phyloP scores from a whole-genome alignment of 495 filamentous ascomycete genomes.

The Penicillium fimorum region DNA sequence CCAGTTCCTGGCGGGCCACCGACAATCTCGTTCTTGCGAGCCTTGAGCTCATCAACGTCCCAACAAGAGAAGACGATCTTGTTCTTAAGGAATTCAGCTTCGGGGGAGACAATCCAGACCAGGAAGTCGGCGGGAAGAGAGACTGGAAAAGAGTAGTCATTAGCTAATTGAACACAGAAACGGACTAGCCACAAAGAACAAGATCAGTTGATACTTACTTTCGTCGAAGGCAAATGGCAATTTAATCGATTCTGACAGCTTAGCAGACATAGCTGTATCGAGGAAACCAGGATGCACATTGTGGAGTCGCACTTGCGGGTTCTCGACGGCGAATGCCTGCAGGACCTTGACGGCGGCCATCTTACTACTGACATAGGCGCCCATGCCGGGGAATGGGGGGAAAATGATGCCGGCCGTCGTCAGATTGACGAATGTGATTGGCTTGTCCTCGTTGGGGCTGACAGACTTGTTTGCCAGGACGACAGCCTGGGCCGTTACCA shows the following conservation, averaged over 20 bases:
- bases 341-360: slow-evolving; percentile 38
- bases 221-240: slow-evolving; percentile 20
- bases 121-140: slow-evolving; percentile 29
- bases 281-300: slow-evolving; percentile 42
- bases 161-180: slow-evolving; percentile 1
- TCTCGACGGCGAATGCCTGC: slow-evolving; percentile 41
- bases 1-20: slow-evolving; percentile 21
- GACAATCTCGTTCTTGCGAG: slow-evolving; percentile 51
- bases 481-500: slow-evolving; percentile 32
- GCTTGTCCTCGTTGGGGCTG: slow-evolving; percentile 17
- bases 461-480: slow-evolving; percentile 17
- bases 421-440: slow-evolving; percentile 29
- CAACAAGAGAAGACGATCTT: slow-evolving; percentile 43
- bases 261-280: slow-evolving; percentile 31
- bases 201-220: slow-evolving; percentile 14
- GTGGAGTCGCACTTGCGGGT: slow-evolving; percentile 36
- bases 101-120: slow-evolving; percentile 40
- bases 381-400: slow-evolving; percentile 27
- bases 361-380: slow-evolving; percentile 41
- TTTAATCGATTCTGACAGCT: slow-evolving; percentile 14
- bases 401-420: slow-evolving; percentile 30
- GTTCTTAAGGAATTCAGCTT: slow-evolving; percentile 44
- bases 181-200: slow-evolving; percentile 4
- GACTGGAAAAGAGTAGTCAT: slow-evolving; percentile 11
- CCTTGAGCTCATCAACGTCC: slow-evolving; percentile 54